Percentiles rank a stretch among this genome's conserved stretches.
Conservation (phyloP, 805 yeast genomes). For the Candida nitratophila region DNA sequence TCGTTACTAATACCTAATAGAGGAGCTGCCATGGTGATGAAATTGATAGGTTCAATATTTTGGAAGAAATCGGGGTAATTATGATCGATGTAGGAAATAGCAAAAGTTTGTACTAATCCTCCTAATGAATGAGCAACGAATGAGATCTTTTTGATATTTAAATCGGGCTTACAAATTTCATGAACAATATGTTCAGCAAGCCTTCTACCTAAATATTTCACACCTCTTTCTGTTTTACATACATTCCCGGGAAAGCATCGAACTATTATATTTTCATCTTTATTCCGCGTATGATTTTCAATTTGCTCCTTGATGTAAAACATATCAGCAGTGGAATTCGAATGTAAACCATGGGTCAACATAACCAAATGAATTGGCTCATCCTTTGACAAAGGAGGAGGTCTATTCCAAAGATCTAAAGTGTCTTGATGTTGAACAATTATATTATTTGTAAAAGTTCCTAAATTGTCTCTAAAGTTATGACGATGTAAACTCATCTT, state of each 20-base stretch:
- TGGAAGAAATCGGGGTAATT: conserved; percentile 68
- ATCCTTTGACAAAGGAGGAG: conserved; percentile 31
- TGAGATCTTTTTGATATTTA: conserved; percentile 57
- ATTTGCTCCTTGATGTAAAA: conserved; percentile 76
- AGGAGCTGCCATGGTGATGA: conserved; percentile 82
- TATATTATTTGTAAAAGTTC: conserved; percentile 28
- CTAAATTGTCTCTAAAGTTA: conserved; percentile 11
- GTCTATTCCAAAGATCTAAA: conserved; percentile 66
- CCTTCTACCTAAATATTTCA: conserved; percentile 74
- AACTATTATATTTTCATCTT: conserved; percentile 57
- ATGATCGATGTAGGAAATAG: conserved; percentile 68
- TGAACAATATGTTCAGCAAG: conserved; percentile 67
- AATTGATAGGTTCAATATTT: conserved; percentile 63
- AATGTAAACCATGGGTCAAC: conserved; percentile 86
- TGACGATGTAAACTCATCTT: conserved; percentile 25
- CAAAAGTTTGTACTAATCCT: conserved; percentile 86
- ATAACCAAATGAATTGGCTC: conserved; percentile 77
- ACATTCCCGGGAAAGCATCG: conserved; percentile 80
- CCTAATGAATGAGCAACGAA: conserved; percentile 93
- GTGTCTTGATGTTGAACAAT: conserved; percentile 53
- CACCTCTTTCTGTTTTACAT: conserved; percentile 85
- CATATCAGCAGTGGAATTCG: conserved; percentile 89
- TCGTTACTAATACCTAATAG: conserved; percentile 83
- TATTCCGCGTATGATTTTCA: conserved; percentile 33
- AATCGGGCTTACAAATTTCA: conserved; percentile 34